Base-by-base conservation (phyloP, 2,329 filamentous ascomycete species). In the Pseudocercospora vitis region DNA sequence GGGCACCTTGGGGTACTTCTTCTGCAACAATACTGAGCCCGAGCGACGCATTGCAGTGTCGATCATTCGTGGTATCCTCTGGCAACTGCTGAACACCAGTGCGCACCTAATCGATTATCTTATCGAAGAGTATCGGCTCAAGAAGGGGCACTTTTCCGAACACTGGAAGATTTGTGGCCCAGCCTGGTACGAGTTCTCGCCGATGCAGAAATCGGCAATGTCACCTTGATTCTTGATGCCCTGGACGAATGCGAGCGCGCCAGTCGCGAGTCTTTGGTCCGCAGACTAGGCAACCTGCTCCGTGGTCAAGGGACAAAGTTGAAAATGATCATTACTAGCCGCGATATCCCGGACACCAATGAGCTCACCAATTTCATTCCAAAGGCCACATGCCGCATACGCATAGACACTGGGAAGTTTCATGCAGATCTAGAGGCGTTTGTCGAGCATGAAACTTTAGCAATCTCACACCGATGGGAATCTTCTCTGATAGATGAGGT, bases 221-320 rank as follows among this genome's bases (percentile, higher is more conserved):
- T 52, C 6, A 6, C 18, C 6, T 18, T 52, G n/a, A 7, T 46
- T 5, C 21, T 52, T 12, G 49, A 52, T n/a, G 37, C 26, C 11
- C 21, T 52, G 3, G 49, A 52, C 14, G 39, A 52, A 12, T 52
- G 49, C 39, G 49, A 52, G 7, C 32, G 7, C 2, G 8, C 1
- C 11, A 16, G 23, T 2, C 4, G 42, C 2, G 42, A 46, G 8
- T 3, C n/a, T 2, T 42, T 50, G 14, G 21, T 24, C 1, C 16
- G 18, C 21, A 44, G 40, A 8, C 5, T 44, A 4, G 21, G 40
- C 11, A 21, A 14, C 5, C 40, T 44, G 12, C 4, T 28, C 9
- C 24, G 40, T 4, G 1, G 21, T 4, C 4, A n/a, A 16, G 4
- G 40, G n/a, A 4, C 1, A 11, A 32, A 31, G 2, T 16, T 18